phyloP scores from a whole-genome alignment of 2,329 filamentous ascomycete genomes.

The Fusarium penzigii region DNA sequence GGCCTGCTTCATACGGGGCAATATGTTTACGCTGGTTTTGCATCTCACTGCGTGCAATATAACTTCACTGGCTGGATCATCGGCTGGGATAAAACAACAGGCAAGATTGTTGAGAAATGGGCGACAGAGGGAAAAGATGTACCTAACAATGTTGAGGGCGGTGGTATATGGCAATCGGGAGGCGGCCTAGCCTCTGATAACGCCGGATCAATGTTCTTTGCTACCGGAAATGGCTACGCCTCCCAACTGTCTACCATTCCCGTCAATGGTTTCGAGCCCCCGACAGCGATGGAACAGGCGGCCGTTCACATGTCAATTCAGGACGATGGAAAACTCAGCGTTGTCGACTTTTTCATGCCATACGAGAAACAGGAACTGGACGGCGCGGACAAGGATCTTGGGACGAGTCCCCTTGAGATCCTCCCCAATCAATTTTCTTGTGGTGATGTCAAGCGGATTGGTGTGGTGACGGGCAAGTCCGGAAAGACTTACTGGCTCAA shows the following conservation, averaged over 20 bases:
- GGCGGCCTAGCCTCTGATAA: constrained; percentile 42
- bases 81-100: constrained; percentile 46
- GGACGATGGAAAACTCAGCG: constrained; percentile 41
- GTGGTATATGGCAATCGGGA: constrained; percentile 46
- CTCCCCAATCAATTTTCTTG: constrained; percentile 45
- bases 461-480: constrained; percentile 52
- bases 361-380: constrained; percentile 52
- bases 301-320: constrained; percentile 46
- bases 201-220: constrained; percentile 40
- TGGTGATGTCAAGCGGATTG: constrained; percentile 46
- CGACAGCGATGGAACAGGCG: constrained; percentile 46
- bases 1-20: constrained; percentile 47
- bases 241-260: constrained; percentile 40
- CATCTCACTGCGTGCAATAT: constrained; percentile 56
- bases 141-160: constrained; percentile 38
- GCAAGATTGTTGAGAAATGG: constrained; percentile 40
- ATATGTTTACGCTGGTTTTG: constrained; percentile 54
- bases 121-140: constrained; percentile 45
- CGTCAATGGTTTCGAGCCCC: constrained; percentile 39
- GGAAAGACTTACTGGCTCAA: constrained; percentile 49
- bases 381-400: constrained; percentile 52
- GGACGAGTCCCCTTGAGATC: constrained; percentile 46
- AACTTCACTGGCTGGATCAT: constrained; percentile 57
- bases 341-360: constrained; percentile 57
- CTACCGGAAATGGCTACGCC: constrained; percentile 43